These are phyloP conservation scores for Neonectria ditissima DNA, from an alignment of 2,329 filamentous ascomycete genomes.

Conservation along the genomic window DNA sequence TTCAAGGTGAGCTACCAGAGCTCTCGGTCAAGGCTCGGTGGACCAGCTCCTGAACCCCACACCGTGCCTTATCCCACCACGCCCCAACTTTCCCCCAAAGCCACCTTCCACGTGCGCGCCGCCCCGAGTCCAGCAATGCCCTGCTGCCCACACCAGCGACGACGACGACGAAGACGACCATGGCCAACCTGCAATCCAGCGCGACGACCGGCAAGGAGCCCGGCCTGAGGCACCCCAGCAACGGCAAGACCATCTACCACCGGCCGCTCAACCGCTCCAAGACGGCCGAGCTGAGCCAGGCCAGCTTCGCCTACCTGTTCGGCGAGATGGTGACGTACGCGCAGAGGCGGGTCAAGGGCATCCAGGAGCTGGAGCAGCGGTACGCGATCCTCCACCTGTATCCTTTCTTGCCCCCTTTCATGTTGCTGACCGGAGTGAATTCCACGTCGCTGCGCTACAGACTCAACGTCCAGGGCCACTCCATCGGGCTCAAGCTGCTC, in stretches of 20 bases:
- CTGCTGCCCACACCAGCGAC: slow-evolving; percentile 15
- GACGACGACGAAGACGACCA: slow-evolving; percentile 43
- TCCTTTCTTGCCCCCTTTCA: neutral
- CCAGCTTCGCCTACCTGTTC: slow-evolving; percentile 96
- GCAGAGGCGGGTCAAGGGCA: slow-evolving; percentile 88
- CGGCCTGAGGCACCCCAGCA: slow-evolving; percentile 88
- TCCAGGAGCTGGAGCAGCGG: slow-evolving; percentile 93
- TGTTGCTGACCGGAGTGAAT: neutral
- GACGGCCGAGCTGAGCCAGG: slow-evolving; percentile 88
- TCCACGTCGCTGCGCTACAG: slow-evolving; percentile 56
- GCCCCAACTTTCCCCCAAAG: slow-evolving; percentile 8
- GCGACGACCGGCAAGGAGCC: slow-evolving; percentile 62
- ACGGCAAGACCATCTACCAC: slow-evolving; percentile 98
- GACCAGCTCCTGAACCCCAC: slow-evolving; percentile 40
- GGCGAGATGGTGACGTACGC: slow-evolving; percentile 97
- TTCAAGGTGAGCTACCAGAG: slow-evolving; percentile 23
- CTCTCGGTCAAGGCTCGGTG: slow-evolving; percentile 40
- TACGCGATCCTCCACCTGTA: slow-evolving; percentile 58
- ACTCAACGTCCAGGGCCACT: slow-evolving; percentile 91
- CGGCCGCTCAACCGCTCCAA: slow-evolving; percentile 91
- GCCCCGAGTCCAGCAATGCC: slow-evolving; percentile 28
- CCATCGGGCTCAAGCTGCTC: slow-evolving; percentile 92
- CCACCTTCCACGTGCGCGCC: slow-evolving; percentile 13
- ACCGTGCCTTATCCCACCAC: slow-evolving; percentile 22
- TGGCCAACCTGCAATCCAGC: slow-evolving; percentile 64